These are phyloP conservation scores for Gastroboletus turbinatus DNA, from an alignment of 1,284 basidiomycete species.

Conservation along the genomic window DNA sequence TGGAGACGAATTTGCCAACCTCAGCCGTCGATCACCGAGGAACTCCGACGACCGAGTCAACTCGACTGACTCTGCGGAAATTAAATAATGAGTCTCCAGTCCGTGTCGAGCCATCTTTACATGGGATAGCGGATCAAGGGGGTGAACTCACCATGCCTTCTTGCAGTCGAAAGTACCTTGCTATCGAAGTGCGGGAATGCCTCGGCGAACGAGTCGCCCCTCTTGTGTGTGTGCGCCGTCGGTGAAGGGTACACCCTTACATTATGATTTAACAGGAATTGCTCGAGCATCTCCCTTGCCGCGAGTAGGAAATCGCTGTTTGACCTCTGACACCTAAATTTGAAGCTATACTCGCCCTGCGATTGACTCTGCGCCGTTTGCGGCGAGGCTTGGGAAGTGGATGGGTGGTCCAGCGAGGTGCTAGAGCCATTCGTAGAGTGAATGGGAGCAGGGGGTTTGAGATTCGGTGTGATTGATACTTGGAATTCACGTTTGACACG, in stretches of 20 bases:
- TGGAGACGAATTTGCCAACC: conserved; percentile 85
- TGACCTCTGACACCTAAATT: conserved; percentile 92
- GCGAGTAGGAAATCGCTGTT: conserved; percentile 91
- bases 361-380: conserved; percentile 39
- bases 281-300: conserved; percentile 90
- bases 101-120: background rate
- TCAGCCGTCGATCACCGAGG: conserved; percentile 72
- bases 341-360: conserved; percentile 85
- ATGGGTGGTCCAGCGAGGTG: conserved; percentile 29
- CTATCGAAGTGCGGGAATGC: conserved; percentile 97
- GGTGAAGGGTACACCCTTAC: conserved; percentile 77
- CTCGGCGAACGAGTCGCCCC: conserved; percentile 91
- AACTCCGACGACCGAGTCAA: conserved; percentile 68
- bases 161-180: conserved; percentile 82
- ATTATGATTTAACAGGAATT: conserved; percentile 85
- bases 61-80: conserved; percentile 66
- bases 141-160: conserved; percentile 57
- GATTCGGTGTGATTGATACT: conserved; percentile 81
- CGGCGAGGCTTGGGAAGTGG: conserved; percentile 32
- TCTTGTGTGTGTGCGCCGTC: conserved; percentile 70
- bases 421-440: conserved; percentile 33
- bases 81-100: conserved; percentile 18
- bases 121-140: conserved; percentile 5
- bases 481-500: conserved; percentile 92
- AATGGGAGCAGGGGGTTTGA: conserved; percentile 48